Percentiles rank a stretch among this genome's conserved stretches.
Conservation (phyloP, 352 stramenopile species). For the Globisporangium alternatum region DNA sequence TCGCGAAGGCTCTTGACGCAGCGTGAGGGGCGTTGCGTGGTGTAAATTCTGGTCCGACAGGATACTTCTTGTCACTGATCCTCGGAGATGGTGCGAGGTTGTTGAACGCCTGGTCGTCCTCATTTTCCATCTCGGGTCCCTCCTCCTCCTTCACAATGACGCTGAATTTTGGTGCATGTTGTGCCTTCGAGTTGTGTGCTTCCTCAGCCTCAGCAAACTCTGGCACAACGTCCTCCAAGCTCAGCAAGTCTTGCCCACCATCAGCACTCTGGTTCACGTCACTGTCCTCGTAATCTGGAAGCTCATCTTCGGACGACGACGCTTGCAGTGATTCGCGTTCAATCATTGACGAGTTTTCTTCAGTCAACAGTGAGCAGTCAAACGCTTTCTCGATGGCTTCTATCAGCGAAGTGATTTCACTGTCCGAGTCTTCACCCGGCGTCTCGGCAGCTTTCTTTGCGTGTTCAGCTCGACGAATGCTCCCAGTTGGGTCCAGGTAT, state of each 20-base stretch:
- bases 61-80: neutral
- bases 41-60: neutral
- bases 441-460: neutral
- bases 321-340: neutral
- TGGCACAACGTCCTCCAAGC: conserved; percentile 13
- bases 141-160: neutral
- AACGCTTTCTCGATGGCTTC: conserved; percentile 13
- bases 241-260: neutral
- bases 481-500: conserved; percentile 39
- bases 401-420: neutral
- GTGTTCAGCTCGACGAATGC: conserved; percentile 11
- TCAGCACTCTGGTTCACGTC: neutral
- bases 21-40: neutral
- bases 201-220: conserved; percentile 6
- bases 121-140: conserved; percentile 9
- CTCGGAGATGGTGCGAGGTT: neutral
- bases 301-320: neutral
- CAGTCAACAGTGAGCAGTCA: conserved; percentile 4
- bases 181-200: neutral
- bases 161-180: neutral
- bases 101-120: conserved; percentile 1
- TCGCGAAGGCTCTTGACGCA: neutral
- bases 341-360: neutral
- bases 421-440: neutral
- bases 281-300: neutral